Percentiles rank a stretch among this genome's conserved stretches.
phyloP scores from a whole-genome alignment of 129 eudicot species.

The Smallanthus sonchifolius region DNA sequence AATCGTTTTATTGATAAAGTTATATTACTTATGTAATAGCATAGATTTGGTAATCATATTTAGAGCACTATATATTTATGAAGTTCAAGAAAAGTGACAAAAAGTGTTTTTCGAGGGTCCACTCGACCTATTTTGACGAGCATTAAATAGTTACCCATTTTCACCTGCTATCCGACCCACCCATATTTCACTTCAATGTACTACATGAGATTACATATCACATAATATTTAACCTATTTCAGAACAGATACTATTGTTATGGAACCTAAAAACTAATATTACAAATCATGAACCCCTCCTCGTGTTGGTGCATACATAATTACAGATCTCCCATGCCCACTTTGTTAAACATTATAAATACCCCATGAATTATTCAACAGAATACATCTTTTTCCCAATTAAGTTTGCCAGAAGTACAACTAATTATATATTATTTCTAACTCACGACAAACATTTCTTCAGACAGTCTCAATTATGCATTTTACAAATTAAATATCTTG shows the following conservation, averaged over 20 bases:
- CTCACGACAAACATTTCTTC: background rate
- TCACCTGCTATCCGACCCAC: too few species aligned
- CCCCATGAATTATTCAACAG: too few species aligned
- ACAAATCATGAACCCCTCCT: background rate
- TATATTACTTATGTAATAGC: background rate
- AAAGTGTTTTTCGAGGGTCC: background rate
- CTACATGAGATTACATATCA: background rate
- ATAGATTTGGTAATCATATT: background rate
- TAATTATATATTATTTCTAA: too few species aligned
- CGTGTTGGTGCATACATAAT: background rate
- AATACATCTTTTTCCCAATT: too few species aligned
- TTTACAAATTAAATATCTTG: too few species aligned
- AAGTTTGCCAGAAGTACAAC: too few species aligned
- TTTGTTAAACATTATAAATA: too few species aligned
- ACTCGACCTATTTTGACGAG: too few species aligned
- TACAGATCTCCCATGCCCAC: background rate
- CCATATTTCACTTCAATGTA: too few species aligned
- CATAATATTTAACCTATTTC: background rate
- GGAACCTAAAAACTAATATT: background rate
- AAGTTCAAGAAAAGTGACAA: background rate
- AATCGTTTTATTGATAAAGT: background rate
- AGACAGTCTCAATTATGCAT: background rate
- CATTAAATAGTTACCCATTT: too few species aligned
- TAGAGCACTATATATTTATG: background rate
- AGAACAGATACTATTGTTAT: background rate